These are phyloP conservation scores for Lodderomyces oxycetoniae DNA, from an alignment of 1,139 yeast species.

Conservation along the genomic window DNA sequence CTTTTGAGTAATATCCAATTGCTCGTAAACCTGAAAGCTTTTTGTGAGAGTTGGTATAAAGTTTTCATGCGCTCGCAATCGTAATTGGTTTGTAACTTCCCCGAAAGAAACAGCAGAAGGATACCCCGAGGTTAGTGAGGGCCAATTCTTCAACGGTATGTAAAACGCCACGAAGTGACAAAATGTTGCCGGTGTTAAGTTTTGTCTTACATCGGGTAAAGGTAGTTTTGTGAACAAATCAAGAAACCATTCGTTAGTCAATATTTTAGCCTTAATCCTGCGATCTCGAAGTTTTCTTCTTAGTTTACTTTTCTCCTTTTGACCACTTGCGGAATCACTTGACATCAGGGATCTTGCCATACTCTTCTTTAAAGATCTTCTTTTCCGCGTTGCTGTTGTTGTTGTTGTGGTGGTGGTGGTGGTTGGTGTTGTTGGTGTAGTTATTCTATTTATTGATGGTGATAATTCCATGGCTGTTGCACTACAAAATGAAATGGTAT, in stretches of 20 bases:
- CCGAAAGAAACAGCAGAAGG: conserved; percentile 10
- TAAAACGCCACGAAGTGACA: conserved; percentile 15
- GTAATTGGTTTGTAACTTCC: conserved; percentile 3
- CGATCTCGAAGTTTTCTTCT: conserved; percentile 20
- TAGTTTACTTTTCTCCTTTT: conserved; percentile 18
- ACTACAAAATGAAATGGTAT: conserved; percentile 3
- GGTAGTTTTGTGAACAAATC: conserved; percentile 14
- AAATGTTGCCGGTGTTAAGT: conserved; percentile 11
- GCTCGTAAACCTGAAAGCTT: conserved; percentile 12
- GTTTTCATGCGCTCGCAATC: conserved; percentile 1
- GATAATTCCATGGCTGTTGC: conserved; percentile 3
- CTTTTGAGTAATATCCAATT: conserved; percentile 9
- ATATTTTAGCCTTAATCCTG: conserved; percentile 18
- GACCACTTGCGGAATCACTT: conserved; percentile 12
- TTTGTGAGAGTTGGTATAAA: conserved; percentile 6
- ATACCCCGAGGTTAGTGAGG: conserved; percentile 7
- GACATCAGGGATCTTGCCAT: conserved; percentile 15
- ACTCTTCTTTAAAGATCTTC: conserved; percentile 14
- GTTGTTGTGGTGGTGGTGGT: no score
- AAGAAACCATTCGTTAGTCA: conserved; percentile 16
- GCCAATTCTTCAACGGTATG: conserved; percentile 18
- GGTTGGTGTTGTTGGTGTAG: no score
- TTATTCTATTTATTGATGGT: background rate
- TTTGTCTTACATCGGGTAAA: conserved; percentile 3
- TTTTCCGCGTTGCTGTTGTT: conserved; percentile 4